Base-by-base conservation (phyloP, 257 asterid genomes). In the Lycium barbarum region DNA sequence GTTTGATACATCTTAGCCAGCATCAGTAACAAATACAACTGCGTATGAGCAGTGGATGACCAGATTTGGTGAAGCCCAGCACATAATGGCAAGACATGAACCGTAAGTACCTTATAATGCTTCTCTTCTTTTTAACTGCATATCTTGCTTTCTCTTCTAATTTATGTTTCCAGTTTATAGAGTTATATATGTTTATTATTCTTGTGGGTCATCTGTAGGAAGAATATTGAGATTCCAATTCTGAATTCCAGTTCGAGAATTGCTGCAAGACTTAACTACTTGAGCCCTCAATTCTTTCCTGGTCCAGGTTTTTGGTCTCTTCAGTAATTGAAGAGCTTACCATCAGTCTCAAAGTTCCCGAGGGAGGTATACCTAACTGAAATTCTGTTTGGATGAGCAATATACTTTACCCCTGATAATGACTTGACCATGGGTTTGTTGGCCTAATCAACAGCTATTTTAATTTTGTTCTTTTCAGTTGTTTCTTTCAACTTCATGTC, bases 61-160 rank as follows among this genome's bases (percentile, higher is more conserved):
- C 53, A 93, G 85, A 88, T 93, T 96, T 84, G 93, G 95, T 43
- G 93, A 85, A 43, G 97, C 99, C 81, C 97, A 92, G 87, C 99
- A 96, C 89, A 93, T 96, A 87, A 91, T 96, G 98, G 99, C 98
- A 68, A 94, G 99, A 84, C 99, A 96, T 86, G 95, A 93, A 85
- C 89, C 70, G 98, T 94, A 85, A 83, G 95, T 89, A 18, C 59
- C 15, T 73, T 40, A 18, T 51, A 63, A 40, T 71, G 0, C 1
- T 71, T 80, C 45, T 15, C 59, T 51, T 67, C 67, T 84, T 87
- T 14, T 1, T 59, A 20, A 59, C 65, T 86, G 74, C 65, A 76
- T 54, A 33, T 82, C 18, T 59, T 72, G 55, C 58, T 72, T 72
- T n/a, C 10, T 72, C 80, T 58, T 43, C 35, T 72, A n/a, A 72